Base-by-base conservation (phyloP, 2,329 filamentous ascomycete genomes). In the Diaporthe longicolla region DNA sequence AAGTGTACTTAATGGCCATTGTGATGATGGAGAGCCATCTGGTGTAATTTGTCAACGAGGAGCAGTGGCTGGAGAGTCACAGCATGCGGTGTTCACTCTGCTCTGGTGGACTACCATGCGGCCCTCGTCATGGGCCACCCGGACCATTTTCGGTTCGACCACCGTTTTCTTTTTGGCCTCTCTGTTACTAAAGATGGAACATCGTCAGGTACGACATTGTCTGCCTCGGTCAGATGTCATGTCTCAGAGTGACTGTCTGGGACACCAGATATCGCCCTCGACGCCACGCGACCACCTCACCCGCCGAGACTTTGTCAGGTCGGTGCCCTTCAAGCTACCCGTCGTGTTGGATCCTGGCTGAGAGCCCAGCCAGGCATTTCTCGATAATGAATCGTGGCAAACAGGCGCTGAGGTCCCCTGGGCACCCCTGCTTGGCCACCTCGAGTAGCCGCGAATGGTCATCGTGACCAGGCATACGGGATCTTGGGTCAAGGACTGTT, bases 241-340 rank as follows among this genome's bases (percentile, higher is more conserved):
- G 29, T 66, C 45, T 66, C 29, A 52, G 43, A n/a, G 29, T 37
- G 45, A 17, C 29, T 52, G 45, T 66, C 63, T 66, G 63, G 63
- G 63, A 66, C 63, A 66, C 13, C 26, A 24, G 45, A 52, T 52
- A 66, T 52, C 29, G 63, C 63, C 63, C 63, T 37, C 63, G 63
- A 66, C 45, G 45, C 63, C 63, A 66, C 26, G 63, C 45, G 63
- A 32, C 63, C 61, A 52, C 13, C 43, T 37, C 35, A 26, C n/a
- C 43, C 43, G 43, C 61, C 26, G 26, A 50, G 26, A 37, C 61
- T 66, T 45, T 40, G 63, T 52, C 63, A 52, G n/a, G 13, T 37
- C 29, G 63, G 45, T 45, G 37, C 52, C 8, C 63, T 66, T 29
- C 29, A 9, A 52, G 61, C 35, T 35, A 35, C 26, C 63, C 45